Evolutionary conservation across 768 basidiomycete genomes (phyloP).

Genomic region (Suillus lakei): DNA sequence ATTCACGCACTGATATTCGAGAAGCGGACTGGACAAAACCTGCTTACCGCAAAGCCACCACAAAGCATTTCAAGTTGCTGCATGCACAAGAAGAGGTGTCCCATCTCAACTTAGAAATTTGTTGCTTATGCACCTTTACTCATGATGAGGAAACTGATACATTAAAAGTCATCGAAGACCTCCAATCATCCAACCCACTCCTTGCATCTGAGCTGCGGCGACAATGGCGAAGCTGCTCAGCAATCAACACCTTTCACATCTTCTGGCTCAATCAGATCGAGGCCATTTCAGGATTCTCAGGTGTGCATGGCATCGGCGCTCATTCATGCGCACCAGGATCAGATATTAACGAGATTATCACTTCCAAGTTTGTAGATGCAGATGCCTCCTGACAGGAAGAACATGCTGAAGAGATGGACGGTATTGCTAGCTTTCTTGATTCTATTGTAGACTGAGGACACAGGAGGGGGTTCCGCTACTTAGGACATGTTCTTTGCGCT

Average conservation of each 20-base stretch:
- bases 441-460: not conserved
- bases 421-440: not conserved
- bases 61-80: too few relatives aligned
- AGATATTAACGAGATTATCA: not conserved
- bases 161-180: not conserved
- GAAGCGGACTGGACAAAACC: too few relatives aligned
- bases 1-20: too few relatives aligned
- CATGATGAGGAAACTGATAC: too few relatives aligned
- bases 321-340: not conserved
- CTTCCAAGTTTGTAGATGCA: conserved; percentile 4
- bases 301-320: not conserved
- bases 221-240: conserved; percentile 1
- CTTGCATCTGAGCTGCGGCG: conserved; percentile 9
- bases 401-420: not conserved
- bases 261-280: conserved; percentile 10
- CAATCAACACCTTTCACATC: conserved; percentile 2
- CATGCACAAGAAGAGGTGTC: too few relatives aligned
- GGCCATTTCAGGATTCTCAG: not conserved
- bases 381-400: conserved; percentile 5
- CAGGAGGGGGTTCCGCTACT: too few relatives aligned
- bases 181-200: not conserved
- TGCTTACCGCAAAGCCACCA: too few relatives aligned
- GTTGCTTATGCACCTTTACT: too few relatives aligned
- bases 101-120: too few relatives aligned
- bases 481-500: too few relatives aligned